Conservation (phyloP, 192 early-diverging fungal genomes). For the Linnemannia schmuckeri region DNA sequence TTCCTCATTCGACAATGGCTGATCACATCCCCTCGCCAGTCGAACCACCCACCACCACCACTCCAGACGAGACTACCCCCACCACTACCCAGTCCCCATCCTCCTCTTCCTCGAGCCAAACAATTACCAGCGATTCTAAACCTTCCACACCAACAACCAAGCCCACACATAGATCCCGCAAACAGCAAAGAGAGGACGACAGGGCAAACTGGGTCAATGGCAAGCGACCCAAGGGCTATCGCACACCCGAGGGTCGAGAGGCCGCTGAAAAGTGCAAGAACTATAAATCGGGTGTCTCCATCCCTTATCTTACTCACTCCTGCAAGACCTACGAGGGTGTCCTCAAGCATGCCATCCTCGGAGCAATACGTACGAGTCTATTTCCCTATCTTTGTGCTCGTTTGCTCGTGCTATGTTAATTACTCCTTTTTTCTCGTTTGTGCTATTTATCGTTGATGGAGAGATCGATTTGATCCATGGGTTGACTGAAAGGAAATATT, state of each 20-base stretch:
- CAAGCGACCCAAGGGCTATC: constrained; percentile 53
- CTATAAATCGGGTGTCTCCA: constrained; percentile 41
- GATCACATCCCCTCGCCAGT: constrained; percentile 3
- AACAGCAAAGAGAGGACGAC: constrained; percentile 21
- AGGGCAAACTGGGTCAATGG: constrained; percentile 41
- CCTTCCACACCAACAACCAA: background rate
- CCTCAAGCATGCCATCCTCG: constrained; percentile 39
- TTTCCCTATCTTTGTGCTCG: background rate
- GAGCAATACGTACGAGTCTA: constrained; percentile 47
- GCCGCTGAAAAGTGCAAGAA: constrained; percentile 48
- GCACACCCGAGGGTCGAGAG: constrained; percentile 44
- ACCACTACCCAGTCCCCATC: background rate
- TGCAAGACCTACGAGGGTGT: constrained; percentile 54
- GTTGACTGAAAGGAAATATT: background rate
- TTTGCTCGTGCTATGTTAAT: background rate
- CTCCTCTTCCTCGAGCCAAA: background rate
- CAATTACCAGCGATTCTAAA: background rate
- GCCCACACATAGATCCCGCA: constrained; percentile 7
- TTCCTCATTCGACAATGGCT: constrained; percentile 1
- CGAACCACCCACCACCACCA: background rate
- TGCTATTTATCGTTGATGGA: constrained; percentile 16
- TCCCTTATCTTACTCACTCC: constrained; percentile 30
- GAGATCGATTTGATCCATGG: background rate
- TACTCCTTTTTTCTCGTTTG: background rate
- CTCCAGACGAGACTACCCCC: background rate